Percentiles rank a stretch among this genome's conserved stretches.
phyloP scores from a whole-genome alignment of 2,329 filamentous ascomycete genomes.

The Lachnellula arida region DNA sequence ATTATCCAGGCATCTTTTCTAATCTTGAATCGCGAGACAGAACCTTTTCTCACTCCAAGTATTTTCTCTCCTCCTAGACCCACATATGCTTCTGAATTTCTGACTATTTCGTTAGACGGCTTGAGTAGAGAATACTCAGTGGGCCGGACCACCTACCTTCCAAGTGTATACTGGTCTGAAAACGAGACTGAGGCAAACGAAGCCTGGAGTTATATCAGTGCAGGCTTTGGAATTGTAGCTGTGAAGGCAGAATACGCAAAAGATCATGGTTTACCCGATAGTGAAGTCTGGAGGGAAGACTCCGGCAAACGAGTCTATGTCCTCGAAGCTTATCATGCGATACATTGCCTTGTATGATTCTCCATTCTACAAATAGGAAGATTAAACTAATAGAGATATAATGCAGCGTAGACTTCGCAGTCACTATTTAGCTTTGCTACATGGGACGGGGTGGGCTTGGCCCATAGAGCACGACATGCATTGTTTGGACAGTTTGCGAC shows the following conservation, averaged over 20 bases:
- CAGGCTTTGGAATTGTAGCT: neutral
- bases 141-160: neutral
- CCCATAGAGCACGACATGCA: constrained; percentile 1
- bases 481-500: neutral
- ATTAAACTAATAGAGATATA: neutral
- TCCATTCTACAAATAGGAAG: too few species aligned
- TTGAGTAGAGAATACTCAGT: neutral
- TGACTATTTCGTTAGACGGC: neutral
- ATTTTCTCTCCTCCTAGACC: too few species aligned
- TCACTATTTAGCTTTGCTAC: neutral
- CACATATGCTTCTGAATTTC: neutral
- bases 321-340: neutral
- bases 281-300: neutral
- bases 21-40: too few species aligned
- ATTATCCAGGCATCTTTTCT: too few species aligned
- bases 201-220: neutral
- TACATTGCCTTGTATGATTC: neutral
- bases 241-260: neutral
- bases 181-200: neutral
- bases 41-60: too few species aligned
- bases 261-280: neutral
- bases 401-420: neutral
- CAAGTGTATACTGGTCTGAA: neutral
- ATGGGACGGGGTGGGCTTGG: neutral
- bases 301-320: neutral